phyloP scores from a whole-genome alignment of 139 green algal genomes.

The Micromonas pusilla region DNA sequence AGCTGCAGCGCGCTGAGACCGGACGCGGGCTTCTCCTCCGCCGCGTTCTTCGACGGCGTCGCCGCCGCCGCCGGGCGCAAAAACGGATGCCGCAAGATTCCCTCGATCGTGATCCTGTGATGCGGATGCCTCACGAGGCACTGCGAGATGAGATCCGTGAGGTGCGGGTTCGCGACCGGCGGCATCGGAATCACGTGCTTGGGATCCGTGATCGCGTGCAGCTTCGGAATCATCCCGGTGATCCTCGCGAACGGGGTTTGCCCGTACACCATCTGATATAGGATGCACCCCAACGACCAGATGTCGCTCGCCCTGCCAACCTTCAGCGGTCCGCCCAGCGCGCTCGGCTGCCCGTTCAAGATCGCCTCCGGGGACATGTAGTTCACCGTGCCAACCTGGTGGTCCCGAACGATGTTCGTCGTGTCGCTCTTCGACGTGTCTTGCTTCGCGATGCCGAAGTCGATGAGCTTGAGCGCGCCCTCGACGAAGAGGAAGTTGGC shows the following conservation, averaged over 20 bases:
- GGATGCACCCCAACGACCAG: conserved; percentile 92
- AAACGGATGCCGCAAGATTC: conserved; percentile 81
- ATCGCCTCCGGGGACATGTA: conserved; percentile 98
- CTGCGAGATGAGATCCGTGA: conserved; percentile 64
- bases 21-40: neutral
- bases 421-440: conserved; percentile 56
- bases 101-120: conserved; percentile 73
- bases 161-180: conserved; percentile 49
- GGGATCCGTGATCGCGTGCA: conserved; percentile 81
- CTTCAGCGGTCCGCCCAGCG: conserved; percentile 42
- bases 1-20: neutral
- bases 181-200: conserved; percentile 58
- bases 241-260: conserved; percentile 60
- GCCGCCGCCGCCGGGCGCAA: conserved; percentile 37
- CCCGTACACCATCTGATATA: conserved; percentile 95
- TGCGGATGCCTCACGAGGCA: conserved; percentile 80
- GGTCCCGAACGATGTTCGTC: conserved; percentile 85
- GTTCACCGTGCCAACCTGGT: conserved; percentile 91
- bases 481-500: conserved; percentile 95
- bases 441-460: conserved; percentile 95
- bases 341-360: conserved; percentile 63
- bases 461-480: conserved; percentile 94
- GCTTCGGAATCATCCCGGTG: conserved; percentile 55
- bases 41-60: neutral
- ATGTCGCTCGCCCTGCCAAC: conserved; percentile 82